Evolutionary conservation across 164 flowering plant genomes (phyloP).

Genomic region (Berberis vulgaris): DNA sequence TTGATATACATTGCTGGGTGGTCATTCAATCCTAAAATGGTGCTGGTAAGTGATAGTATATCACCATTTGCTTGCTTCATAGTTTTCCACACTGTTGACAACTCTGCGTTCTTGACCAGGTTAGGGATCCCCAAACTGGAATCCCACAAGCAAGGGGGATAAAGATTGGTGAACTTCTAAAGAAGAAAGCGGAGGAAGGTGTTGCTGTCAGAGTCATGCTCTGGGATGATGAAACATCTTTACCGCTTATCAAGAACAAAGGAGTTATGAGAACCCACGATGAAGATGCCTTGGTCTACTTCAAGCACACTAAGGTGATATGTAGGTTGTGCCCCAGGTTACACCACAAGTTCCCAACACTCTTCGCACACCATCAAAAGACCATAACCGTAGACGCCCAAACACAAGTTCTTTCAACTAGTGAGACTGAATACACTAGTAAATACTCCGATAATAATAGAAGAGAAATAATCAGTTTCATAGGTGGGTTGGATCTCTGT

Average conservation of each 20-base stretch:
- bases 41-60: slow-evolving; percentile 41
- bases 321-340: slow-evolving; percentile 73
- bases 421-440: background rate
- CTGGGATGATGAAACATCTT: slow-evolving; percentile 85
- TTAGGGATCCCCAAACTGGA: slow-evolving; percentile 55
- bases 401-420: slow-evolving; percentile 10
- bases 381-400: slow-evolving; percentile 63
- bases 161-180: slow-evolving; percentile 66
- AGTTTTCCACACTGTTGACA: background rate
- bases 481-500: slow-evolving; percentile 88
- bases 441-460: slow-evolving; percentile 4
- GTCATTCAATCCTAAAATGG: slow-evolving; percentile 81
- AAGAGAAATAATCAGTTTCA: slow-evolving; percentile 72
- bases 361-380: slow-evolving; percentile 89
- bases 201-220: slow-evolving; percentile 85
- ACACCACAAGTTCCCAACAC: slow-evolving; percentile 55
- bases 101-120: slow-evolving; percentile 29
- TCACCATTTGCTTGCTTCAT: background rate
- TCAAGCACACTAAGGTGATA: slow-evolving; percentile 59
- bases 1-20: slow-evolving; percentile 89
- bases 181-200: slow-evolving; percentile 83
- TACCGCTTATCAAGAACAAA: slow-evolving; percentile 69
- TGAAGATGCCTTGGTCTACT: slow-evolving; percentile 64
- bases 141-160: slow-evolving; percentile 65
- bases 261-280: slow-evolving; percentile 87